Evolutionary conservation across 257 asterid species (phyloP).

Genomic region (Coffea eugenioides): DNA sequence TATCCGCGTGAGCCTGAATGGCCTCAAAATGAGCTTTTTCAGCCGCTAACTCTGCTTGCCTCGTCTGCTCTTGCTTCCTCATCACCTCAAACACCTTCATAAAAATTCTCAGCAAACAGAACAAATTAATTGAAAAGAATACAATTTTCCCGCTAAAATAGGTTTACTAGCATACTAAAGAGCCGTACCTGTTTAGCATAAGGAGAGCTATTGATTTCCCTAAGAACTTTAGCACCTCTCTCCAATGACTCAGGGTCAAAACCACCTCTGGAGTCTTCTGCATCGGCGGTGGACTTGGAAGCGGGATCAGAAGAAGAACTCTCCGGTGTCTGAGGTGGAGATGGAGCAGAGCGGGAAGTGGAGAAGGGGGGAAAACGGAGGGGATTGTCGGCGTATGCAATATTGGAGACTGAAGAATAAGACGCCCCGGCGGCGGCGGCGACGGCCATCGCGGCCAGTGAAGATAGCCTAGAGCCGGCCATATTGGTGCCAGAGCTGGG

Average conservation of each 20-base stretch:
- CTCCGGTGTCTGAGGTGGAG: slow-evolving; percentile 31
- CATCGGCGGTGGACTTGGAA: slow-evolving; percentile 40
- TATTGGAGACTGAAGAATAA: slow-evolving; percentile 32
- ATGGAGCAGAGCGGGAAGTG: slow-evolving; percentile 35
- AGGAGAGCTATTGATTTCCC: slow-evolving; percentile 72
- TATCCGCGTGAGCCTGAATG: slow-evolving; percentile 72
- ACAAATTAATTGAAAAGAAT: neutral
- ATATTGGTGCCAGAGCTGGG: slow-evolving; percentile 8
- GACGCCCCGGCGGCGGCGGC: slow-evolving; percentile 44
- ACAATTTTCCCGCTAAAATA: neutral
- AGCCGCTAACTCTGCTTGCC: slow-evolving; percentile 72
- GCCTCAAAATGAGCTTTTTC: slow-evolving; percentile 81
- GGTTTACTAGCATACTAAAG: neutral
- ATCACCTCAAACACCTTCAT: slow-evolving; percentile 73
- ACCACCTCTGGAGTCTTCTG: slow-evolving; percentile 65
- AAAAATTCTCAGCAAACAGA: slow-evolving; percentile 8
- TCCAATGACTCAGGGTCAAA: slow-evolving; percentile 78
- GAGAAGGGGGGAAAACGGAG: slow-evolving; percentile 61
- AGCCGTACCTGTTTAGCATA: slow-evolving; percentile 48
- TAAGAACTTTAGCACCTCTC: slow-evolving; percentile 80
- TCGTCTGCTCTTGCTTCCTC: slow-evolving; percentile 84
- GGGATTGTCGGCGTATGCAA: slow-evolving; percentile 42
- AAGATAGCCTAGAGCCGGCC: slow-evolving; percentile 49
- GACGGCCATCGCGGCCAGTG: slow-evolving; percentile 46
- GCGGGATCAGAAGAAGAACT: slow-evolving; percentile 34